Base-by-base conservation (phyloP, 345 rosid species). In the Eucalyptus lansdowneana region DNA sequence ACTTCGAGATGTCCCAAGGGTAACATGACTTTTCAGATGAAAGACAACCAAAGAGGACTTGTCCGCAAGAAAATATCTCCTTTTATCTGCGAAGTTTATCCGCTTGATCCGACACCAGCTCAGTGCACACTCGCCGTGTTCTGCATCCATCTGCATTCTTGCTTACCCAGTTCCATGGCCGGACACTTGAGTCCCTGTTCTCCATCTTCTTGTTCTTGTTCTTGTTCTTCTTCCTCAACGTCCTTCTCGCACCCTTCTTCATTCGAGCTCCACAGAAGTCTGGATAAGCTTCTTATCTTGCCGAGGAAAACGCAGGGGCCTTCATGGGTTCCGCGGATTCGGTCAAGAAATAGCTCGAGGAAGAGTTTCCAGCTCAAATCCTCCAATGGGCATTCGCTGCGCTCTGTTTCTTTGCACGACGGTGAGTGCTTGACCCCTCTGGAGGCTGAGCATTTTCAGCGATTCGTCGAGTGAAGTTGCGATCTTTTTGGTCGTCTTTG, bases 381-480 rank as follows among this genome's bases (percentile, higher is more conserved):
- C 90, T 93, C 96, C 4, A 96, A 97, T 92, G 99, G 96, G 89
- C 91, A 92, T 60, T 93, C 96, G 29, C 87, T 92, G 19, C 88
- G 93, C 81, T 95, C 95, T 31, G 93, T 95, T 72, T 91, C 95
- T 90, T 91, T 91, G 91, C 96, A 93, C 86, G 94, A 95, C 88
- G 94, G 99, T 94, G 87, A 92, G 94, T 93, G 92, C 90, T 87
- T 88, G 65, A 65, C 47, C 87, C 87, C 85, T 31, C 17, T 50
- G 47, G 37, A 86, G 85, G 85, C 85, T 37, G 47, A 6, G 24
- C 29, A 51, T 86, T 72, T 67, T 44, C 88, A 31, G 34, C 83
- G 4, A 6, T 67, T 80, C 62, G 14, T 60, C 31, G 51, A 16
- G 34, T 81, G 25, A 44, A 87, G 86, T 5, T 87, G 6, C 29